phyloP scores from a whole-genome alignment of 2,329 filamentous ascomycete species.

The Colletotrichum navitas region DNA sequence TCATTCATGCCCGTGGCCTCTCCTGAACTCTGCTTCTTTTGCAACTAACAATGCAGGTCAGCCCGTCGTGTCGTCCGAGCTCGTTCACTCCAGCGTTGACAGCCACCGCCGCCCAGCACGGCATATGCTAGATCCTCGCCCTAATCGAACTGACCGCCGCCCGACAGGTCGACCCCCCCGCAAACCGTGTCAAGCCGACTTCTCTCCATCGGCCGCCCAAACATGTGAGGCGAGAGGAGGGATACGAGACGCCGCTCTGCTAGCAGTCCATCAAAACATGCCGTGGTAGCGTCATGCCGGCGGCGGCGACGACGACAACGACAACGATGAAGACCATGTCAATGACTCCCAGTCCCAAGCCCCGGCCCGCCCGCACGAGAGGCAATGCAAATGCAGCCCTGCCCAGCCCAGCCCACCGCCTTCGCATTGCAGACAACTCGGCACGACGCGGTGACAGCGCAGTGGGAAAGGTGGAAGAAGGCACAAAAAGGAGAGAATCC shows the following conservation, averaged over 20 bases:
- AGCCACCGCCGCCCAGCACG: slow-evolving; percentile 12
- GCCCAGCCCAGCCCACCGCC: slow-evolving; percentile 29
- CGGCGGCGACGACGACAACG: not conserved
- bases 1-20: slow-evolving; percentile 16
- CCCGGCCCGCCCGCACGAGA: not conserved
- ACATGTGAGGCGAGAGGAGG: not conserved
- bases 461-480: not conserved
- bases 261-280: not conserved
- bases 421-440: slow-evolving; percentile 25
- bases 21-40: not conserved
- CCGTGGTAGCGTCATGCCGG: not conserved
- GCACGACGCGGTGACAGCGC: slow-evolving; percentile 14
- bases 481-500: not conserved
- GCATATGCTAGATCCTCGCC: slow-evolving; percentile 20
- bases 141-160: slow-evolving; percentile 23
- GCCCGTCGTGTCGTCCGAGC: not conserved
- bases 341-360: not conserved
- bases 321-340: not conserved
- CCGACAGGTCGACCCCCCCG: slow-evolving; percentile 13
- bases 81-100: not conserved
- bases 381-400: slow-evolving; percentile 11
- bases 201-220: not conserved
- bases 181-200: slow-evolving; percentile 20
- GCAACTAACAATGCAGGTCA: not conserved
- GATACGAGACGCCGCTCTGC: not conserved